Base-by-base conservation (phyloP, 2,329 filamentous ascomycete genomes). In the Hirsutella rhossiliensis region DNA sequence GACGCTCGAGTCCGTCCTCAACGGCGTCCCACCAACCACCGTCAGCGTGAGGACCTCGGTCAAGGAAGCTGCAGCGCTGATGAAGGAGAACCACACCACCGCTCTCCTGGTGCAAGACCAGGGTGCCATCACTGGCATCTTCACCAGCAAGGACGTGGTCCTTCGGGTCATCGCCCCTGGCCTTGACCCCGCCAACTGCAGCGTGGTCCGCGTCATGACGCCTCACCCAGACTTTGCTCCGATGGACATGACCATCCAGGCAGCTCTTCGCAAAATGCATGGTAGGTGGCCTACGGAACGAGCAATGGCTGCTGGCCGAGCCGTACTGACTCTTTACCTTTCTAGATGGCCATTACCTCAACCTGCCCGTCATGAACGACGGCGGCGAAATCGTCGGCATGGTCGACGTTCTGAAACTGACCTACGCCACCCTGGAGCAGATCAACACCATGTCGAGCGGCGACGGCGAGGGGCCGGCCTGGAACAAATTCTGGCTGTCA, bases 401-500 rank as follows among this genome's bases (percentile, higher is more conserved):
- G 92, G 92, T 98, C 23, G 92, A 98, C 64, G 92, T 98, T 47
- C 78, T 98, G 49, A 97, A 97, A 69, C 75, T 98, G 57, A 98
- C 92, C 19, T 98, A 98, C 65, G 92, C 92, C 41, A 98, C 92
- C 5, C 76, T 98, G 43, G 92, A 98, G 66, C 90, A 96, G 70
- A 88, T 94, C 66, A 97, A 97, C 70, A 88, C 87, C 47, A 97
- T 98, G 82, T 81, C 78, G 36, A 88, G 82, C 43, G 78, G 78
- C 37, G 90, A 95, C 59, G 87, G 80, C 54, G 92, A 98, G 66
- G 92, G 92, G 0, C 92, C 92, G 5, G 92, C 92, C 7, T 98
- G 92, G 92, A 97, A 96, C 71, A 98, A 97, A 66, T 98, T 98
- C 69, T 98, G 92, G 92, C 73, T 97, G 52, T 97, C 92, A 1